Evolutionary conservation across 2,329 filamentous ascomycete species (phyloP), one percentile per base, ranked within the genome.

Genomic region (Phialophora expanda): DNA sequence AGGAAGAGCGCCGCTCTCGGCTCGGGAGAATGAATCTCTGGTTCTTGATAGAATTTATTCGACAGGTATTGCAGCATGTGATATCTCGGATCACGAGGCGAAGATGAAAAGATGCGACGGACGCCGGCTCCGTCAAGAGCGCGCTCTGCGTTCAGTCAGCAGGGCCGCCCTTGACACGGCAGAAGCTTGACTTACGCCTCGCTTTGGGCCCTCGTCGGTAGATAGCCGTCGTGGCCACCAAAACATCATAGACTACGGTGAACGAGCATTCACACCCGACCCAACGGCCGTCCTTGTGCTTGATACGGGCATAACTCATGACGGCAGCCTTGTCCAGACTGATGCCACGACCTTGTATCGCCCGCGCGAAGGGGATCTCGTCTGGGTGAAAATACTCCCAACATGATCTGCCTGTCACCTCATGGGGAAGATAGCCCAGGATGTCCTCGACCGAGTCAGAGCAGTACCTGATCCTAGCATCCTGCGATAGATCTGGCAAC

Each of bases 31-130:
- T 84, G 84, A 3, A 77, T 73, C 17, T 86, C 81, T 74, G 80
- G 69, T 73, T 79, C 68, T 61, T 76, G 74, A 6, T 75, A 75
- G 79, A 96, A 96, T 76, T 94, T 95, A 74, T 88, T 85, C 11
- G 92, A 96, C 17, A 96, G 82, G 70, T 93, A 90, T 63, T 92
- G 90, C 75, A 96, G 81, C 92, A 96, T 96, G 78, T 95, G 91
- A 76, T 96, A 96, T 69, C 92, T 88, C 20, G 92, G 91, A 74
- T 96, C 92, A 73, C 88, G 84, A 14, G 91, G 90, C 7, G 91
- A 94, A 28, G 89, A 92, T 2, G 91, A 89, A 76, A 96, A 96
- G 30, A 94, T 82, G 57, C 89, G 88, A 62, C 91, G 87, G 63
- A 96, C 89, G 66, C 91, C 85, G 1, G 91, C 91, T 46, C 91